Base-by-base conservation (phyloP, 768 basidiomycete genomes). In the Xanthoconium purpureum region DNA sequence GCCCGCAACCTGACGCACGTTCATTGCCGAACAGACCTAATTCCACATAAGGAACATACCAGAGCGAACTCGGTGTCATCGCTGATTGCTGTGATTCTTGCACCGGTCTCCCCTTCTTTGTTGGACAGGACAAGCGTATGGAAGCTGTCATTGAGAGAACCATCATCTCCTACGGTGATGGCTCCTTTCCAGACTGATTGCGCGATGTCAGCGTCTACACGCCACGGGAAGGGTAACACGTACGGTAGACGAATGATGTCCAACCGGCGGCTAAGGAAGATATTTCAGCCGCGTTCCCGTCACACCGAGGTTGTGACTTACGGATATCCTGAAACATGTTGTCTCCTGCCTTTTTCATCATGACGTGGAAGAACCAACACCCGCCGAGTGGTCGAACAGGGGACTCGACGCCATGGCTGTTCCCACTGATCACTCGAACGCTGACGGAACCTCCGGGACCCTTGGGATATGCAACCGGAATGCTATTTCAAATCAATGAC, bases 321-420 rank as follows among this genome's bases (percentile, higher is more conserved):
- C 91, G 94, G 39, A 98, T 77, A 11, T 87, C 83, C 68, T 95
- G 95, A 76, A 91, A 96, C 32, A 92, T 79, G 32, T 68, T 66
- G 40, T 72, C 77, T 2, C 81, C 84, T 32, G 83, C 78, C 57
- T 80, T 79, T 29, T 79, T 73, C 69, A 95, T 85, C 55, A 75
- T 83, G 58, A 88, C 73, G 66, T 95, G 91, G 74, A 95, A 87
- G 72, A 84, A 97, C 91, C 92, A 95, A 72, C 94, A 95, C 6
- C 95, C 95, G 13, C 95, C 95, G 1, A 94, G 80, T 0, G 92
- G 92, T 47, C 88, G 78, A 24, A 98, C 94, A 29, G 94, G 94
- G 2, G 92, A 94, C 66, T 88, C 87, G 14, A 85, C 78, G 13
- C 90, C 93, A 61, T 94, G 84, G 56, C 91, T 90, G 69, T 85